Base-by-base conservation (phyloP, 495 filamentous ascomycete genomes). In the Penicillium steckii region DNA sequence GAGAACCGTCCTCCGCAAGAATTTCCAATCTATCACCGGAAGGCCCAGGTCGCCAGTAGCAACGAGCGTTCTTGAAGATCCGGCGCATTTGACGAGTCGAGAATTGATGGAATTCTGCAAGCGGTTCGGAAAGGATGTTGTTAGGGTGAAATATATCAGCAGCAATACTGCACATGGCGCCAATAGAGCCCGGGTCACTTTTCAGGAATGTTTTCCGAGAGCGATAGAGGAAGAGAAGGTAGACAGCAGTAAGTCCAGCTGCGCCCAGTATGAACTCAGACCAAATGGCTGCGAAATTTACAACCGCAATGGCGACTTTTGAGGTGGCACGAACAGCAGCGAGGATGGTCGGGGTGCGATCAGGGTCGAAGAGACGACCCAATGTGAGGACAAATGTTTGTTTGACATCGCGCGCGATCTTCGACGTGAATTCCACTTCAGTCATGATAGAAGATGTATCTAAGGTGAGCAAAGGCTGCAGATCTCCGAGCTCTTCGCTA, bases 111-210 rank as follows among this genome's bases (percentile, higher is more conserved):
- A 71, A 68, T 21, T 70, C 71, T 10, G 35, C 49, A 5, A 59
- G 53, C 2, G 71, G 60, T 37, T 68, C 48, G 7, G 60, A 57
- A 1, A 74, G 59, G 23, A 74, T 53, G 48, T 71, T 72, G 18
- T 50, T 52, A 5, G 63, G 53, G 35, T 64, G 62, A 29, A 74
- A 68, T 0, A 74, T 41, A 32, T 74, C 66, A n/a, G 66, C 66
- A 2, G 68, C 55, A 29, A 74, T 69, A 52, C 69, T 73, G 32
- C 69, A 74, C 71, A 74, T 73, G 27, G 71, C 71, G 8, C 68
- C 65, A 30, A 74, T 71, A 1, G 71, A 72, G 8, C 71, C 65
- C 2, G 71, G 71, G 22, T 74, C 71, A 37, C 68, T 67, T 41
- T 71, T 61, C 0, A 74, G 60, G 30, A 74, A 70, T 22, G 70